These are phyloP conservation scores for Chloris gayana DNA, from an alignment of 176 grass and related monocot species.

Conservation along the genomic window DNA sequence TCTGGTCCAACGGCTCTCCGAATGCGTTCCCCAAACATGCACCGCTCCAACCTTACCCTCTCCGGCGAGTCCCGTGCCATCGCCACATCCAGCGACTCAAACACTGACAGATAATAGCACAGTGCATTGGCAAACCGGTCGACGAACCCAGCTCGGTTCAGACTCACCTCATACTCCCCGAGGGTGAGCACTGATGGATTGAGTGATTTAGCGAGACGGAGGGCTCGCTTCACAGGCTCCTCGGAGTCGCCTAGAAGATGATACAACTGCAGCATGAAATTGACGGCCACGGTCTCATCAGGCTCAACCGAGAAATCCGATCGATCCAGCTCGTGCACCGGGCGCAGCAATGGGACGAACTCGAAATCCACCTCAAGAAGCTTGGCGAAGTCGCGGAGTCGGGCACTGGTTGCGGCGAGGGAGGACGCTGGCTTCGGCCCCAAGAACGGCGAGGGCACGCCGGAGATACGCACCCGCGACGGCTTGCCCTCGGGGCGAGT, in stretches of 20 bases:
- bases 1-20: constrained; percentile 52
- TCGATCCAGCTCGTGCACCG: constrained; percentile 59
- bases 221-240: constrained; percentile 53
- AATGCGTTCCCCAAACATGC: constrained; percentile 80
- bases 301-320: constrained; percentile 74
- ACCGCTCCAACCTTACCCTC: constrained; percentile 65
- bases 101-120: constrained; percentile 75
- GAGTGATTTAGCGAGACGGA: constrained; percentile 74
- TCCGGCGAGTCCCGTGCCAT: constrained; percentile 72
- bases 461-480: constrained; percentile 75
- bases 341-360: constrained; percentile 78
- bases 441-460: constrained; percentile 75
- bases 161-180: constrained; percentile 79
- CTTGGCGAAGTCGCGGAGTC: constrained; percentile 79
- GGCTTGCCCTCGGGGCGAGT: constrained; percentile 87
- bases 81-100: constrained; percentile 84
- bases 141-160: constrained; percentile 64
- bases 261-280: constrained; percentile 97
- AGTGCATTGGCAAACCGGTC: constrained; percentile 74
- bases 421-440: constrained; percentile 65
- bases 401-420: constrained; percentile 74
- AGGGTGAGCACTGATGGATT: constrained; percentile 74
- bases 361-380: constrained; percentile 89
- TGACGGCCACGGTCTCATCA: constrained; percentile 75
- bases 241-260: constrained; percentile 76